These are phyloP conservation scores for Emericellopsis terricola DNA, from an alignment of 495 filamentous ascomycete species.

Conservation along the genomic window DNA sequence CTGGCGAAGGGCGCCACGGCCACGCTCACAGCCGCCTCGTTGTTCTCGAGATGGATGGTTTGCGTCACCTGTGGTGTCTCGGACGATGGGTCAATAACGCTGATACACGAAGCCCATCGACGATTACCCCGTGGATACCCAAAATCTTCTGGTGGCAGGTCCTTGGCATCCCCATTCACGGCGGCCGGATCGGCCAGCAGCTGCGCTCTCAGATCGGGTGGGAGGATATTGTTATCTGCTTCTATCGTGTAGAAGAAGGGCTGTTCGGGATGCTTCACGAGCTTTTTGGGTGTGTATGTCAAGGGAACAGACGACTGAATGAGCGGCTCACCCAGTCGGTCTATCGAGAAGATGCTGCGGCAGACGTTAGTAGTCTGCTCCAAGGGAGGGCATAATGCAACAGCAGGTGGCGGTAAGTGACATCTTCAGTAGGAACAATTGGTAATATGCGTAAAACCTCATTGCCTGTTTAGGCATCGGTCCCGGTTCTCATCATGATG, in stretches of 20 bases:
- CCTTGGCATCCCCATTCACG: conserved; percentile 49
- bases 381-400: not conserved
- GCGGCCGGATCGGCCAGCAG: conserved; percentile 47
- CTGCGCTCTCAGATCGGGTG: conserved; percentile 48
- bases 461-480: conserved; percentile 25
- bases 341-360: conserved; percentile 72
- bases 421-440: conserved; percentile 39
- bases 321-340: conserved; percentile 70
- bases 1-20: conserved; percentile 69
- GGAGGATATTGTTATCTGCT: conserved; percentile 76
- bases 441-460: conserved; percentile 23
- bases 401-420: conserved; percentile 5
- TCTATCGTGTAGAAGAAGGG: conserved; percentile 88
- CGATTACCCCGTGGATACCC: conserved; percentile 69
- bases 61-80: conserved; percentile 49
- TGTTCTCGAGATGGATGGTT: conserved; percentile 66
- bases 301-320: conserved; percentile 76
- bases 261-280: conserved; percentile 74
- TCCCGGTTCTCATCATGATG: conserved; percentile 53
- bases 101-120: conserved; percentile 91
- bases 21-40: conserved; percentile 81
- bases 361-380: conserved; percentile 7
- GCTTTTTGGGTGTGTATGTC: conserved; percentile 75
- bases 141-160: conserved; percentile 68
- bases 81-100: conserved; percentile 65